Conservation (phyloP, 2,329 filamentous ascomycete genomes). For the Fusarium concolor region DNA sequence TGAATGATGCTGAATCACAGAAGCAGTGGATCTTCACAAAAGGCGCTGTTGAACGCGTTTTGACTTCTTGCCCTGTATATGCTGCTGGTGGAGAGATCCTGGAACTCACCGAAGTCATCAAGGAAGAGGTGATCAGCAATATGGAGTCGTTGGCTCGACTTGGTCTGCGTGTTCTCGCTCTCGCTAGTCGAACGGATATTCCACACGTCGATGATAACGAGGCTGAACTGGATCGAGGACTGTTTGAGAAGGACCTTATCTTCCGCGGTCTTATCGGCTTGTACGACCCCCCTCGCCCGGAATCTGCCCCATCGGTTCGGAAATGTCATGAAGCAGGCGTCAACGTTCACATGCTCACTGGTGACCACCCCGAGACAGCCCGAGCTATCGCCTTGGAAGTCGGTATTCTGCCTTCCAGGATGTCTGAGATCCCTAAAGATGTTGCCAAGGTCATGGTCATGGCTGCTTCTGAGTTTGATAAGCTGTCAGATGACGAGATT, state of each 20-base stretch:
- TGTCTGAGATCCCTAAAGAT: conserved; percentile 63
- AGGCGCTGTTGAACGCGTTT: conserved; percentile 76
- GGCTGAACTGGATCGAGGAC: conserved; percentile 61
- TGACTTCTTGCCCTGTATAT: conserved; percentile 70
- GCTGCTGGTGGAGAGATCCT: conserved; percentile 57
- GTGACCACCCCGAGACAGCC: conserved; percentile 74
- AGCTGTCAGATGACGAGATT: conserved; percentile 71
- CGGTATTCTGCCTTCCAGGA: conserved; percentile 67
- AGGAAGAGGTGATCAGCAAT: conserved; percentile 69
- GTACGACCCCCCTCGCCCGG: conserved; percentile 78
- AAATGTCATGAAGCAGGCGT: conserved; percentile 71
- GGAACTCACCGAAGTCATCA: conserved; percentile 64
- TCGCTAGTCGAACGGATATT: conserved; percentile 66
- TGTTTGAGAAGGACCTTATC: conserved; percentile 70
- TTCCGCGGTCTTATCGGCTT: conserved; percentile 78
- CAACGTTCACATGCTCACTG: conserved; percentile 76
- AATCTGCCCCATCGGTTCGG: conserved; percentile 70
- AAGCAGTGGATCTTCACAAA: conserved; percentile 69
- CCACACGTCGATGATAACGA: conserved; percentile 50
- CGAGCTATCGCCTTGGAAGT: conserved; percentile 73
- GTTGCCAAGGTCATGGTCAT: conserved; percentile 72
- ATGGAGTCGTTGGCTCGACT: conserved; percentile 76
- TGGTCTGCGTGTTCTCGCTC: conserved; percentile 75
- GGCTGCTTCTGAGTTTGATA: conserved; percentile 75
- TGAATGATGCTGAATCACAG: conserved; percentile 56